Evolutionary conservation across 75 land plant genomes (phyloP).

Genomic region (Chamaecyparis obtusa): DNA sequence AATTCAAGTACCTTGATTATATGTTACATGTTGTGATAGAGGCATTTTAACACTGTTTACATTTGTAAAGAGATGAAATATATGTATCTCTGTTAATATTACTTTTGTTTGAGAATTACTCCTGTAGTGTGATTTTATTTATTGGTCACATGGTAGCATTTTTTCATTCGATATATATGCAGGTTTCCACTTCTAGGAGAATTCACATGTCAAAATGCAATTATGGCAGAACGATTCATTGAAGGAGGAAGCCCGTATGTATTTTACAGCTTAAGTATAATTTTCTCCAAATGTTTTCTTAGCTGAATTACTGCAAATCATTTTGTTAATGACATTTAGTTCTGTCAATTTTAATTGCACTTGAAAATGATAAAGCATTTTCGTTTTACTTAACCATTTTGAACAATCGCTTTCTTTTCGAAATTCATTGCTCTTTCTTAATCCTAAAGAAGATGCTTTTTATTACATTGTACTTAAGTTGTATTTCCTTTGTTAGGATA

Average conservation of each 20-base stretch:
- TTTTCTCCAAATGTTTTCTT: neutral
- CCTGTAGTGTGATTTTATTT: neutral
- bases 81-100: neutral
- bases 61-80: neutral
- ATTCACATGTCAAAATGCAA: constrained; percentile 93
- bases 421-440: neutral
- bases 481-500: neutral
- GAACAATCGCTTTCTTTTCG: neutral
- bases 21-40: neutral
- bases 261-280: neutral
- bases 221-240: constrained; percentile 90
- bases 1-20: neutral
- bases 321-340: neutral
- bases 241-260: constrained; percentile 99
- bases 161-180: constrained; percentile 11
- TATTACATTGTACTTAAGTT: neutral
- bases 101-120: neutral
- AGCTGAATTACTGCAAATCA: neutral
- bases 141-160: neutral
- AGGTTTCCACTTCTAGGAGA: constrained; percentile 94
- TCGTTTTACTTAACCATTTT: neutral
- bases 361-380: neutral
- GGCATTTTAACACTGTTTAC: neutral
- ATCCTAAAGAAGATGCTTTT: neutral
- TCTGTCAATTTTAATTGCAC: neutral